A percentile compares a stretch with the other conserved stretches of the same genome.
Evolutionary conservation across 2,329 filamentous ascomycete species (phyloP).

Genomic region (Delphinella strobiligena): DNA sequence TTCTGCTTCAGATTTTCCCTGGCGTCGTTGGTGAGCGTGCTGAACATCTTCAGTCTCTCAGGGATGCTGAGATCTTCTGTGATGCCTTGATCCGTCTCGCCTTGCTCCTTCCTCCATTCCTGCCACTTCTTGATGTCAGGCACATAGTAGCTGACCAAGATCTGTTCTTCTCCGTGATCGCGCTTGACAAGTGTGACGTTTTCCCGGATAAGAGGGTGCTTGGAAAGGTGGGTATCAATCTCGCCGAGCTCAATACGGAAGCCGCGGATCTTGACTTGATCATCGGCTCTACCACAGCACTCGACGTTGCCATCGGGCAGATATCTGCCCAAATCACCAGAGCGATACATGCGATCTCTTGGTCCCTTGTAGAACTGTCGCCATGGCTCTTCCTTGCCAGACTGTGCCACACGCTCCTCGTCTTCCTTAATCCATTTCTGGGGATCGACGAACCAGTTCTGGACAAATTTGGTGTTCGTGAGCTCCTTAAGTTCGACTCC

Average conservation of each 20-base stretch:
- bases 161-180: conserved; percentile 75
- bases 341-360: conserved; percentile 74
- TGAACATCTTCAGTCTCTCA: conserved; percentile 45
- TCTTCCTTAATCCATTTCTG: conserved; percentile 56
- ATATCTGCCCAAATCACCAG: conserved; percentile 74
- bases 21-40: conserved; percentile 46
- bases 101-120: conserved; percentile 46
- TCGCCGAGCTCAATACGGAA: conserved; percentile 93
- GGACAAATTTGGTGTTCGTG: conserved; percentile 65
- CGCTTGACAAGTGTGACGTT: conserved; percentile 75
- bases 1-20: conserved; percentile 59
- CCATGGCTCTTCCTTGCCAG: conserved; percentile 56
- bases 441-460: conserved; percentile 76
- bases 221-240: conserved; percentile 73
- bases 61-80: conserved; percentile 18
- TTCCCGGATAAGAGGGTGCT: conserved; percentile 65
- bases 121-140: conserved; percentile 67
- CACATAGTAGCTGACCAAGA: conserved; percentile 80
- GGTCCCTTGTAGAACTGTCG: conserved; percentile 66
- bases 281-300: conserved; percentile 68
- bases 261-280: conserved; percentile 90
- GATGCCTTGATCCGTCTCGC: conserved; percentile 7
- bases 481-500: conserved; percentile 45
- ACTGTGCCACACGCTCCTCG: conserved; percentile 36
- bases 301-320: conserved; percentile 59